Evolutionary conservation across 345 rosid species (phyloP), one percentile per base, ranked within the genome.

Genomic region (Eucalyptus erythrocorys): DNA sequence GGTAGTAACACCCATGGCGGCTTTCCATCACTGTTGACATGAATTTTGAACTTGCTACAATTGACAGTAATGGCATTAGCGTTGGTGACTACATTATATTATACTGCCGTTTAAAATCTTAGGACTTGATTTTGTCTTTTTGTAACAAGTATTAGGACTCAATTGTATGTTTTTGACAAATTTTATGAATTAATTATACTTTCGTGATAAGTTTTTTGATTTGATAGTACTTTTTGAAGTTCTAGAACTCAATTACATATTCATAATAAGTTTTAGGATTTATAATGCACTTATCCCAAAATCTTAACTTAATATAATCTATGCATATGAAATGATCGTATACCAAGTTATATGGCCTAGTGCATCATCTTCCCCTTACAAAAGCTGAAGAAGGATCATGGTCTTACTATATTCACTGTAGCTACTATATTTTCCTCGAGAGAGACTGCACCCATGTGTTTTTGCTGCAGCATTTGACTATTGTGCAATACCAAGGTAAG

Each of bases 131-230:
- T 48, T 13, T 49, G 19, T 6, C 51, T 49, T 49, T 49, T 15
- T 0, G 3, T 49, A 49, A 49, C 0, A 49, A 15, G 17, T 49
- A 49, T 5, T 49, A 49, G 0, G 19, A 6, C 3, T 0, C 1
- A 15, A 49, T 16, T 49, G 3, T 7, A 49, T 16, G 5, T 49
- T 49, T 0, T 49, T 6, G 3, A 49, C 0, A 49, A 49, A 0
- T 16, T 49, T 49, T 15, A 13, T 48, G 3, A 48, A 3, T 49
- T 0, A 15, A 15, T 49, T 49, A 49, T 15, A 49, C 1, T 49
- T 49, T 49, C 0, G 7, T 49, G 1, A 49, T 49, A 49, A 49
- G 19, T 49, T 15, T 15, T 49, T 49, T 49, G 0, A 2, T 2
- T 49, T 49, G 1, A 49, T 49, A 15, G 1, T 49, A 49, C 3